phyloP scores from a whole-genome alignment of 176 grass and related monocot species.

The Oryza glumipatula region DNA sequence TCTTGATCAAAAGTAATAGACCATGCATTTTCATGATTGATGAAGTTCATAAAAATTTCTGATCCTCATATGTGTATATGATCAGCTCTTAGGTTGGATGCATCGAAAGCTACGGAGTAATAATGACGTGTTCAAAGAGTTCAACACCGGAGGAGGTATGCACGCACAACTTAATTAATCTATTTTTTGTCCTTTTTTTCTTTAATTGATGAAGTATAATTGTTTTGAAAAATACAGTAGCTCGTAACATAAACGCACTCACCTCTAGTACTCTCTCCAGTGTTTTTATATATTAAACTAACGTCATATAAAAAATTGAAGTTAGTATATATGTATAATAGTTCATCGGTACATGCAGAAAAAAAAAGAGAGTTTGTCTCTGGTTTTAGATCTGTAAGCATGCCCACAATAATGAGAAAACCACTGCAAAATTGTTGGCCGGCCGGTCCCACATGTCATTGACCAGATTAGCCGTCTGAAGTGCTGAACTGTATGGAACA shows the following conservation, averaged over 20 bases:
- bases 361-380: not conserved
- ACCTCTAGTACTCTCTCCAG: too few species aligned
- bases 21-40: not conserved
- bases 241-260: too few species aligned
- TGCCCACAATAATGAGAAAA: not conserved
- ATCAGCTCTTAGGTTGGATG: constrained; percentile 95
- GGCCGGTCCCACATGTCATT: not conserved
- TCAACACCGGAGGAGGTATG: constrained; percentile 51
- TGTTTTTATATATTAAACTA: too few species aligned
- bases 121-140: constrained; percentile 81
- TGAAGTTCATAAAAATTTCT: not conserved
- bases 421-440: not conserved
- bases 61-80: not conserved
- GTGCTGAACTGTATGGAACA: not conserved
- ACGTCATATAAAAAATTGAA: too few species aligned
- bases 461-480: not conserved
- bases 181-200: not conserved
- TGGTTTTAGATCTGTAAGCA: not conserved
- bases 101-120: constrained; percentile 80
- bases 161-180: not conserved
- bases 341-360: not conserved
- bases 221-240: too few species aligned
- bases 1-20: not conserved
- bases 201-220: too few species aligned
- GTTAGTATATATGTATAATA: too few species aligned